A percentile compares a stretch with the other conserved stretches of the same genome.
These are phyloP conservation scores for Blakeslea trispora DNA, from an alignment of 371 early-diverging fungal genomes.

Conservation along the genomic window DNA sequence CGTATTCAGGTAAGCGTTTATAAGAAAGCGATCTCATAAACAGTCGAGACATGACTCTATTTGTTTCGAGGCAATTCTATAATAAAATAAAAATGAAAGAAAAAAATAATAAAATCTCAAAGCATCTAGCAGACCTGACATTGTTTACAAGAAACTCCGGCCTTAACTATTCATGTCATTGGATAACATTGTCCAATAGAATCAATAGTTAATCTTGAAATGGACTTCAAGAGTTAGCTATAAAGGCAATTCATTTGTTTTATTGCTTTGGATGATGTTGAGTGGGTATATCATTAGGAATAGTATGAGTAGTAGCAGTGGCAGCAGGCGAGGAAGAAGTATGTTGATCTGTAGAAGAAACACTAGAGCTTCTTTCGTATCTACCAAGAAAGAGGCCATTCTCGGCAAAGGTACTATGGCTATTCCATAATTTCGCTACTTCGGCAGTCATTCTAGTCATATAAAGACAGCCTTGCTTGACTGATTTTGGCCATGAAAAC, in stretches of 20 bases:
- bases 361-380: slow-evolving; percentile 18
- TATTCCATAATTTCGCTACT: slow-evolving; percentile 52
- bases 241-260: too few relatives aligned
- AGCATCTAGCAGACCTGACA: too few relatives aligned
- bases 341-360: slow-evolving; percentile 7
- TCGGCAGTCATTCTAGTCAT: slow-evolving; percentile 54
- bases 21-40: slow-evolving; percentile 15
- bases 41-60: slow-evolving; percentile 10
- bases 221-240: too few relatives aligned
- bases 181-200: too few relatives aligned
- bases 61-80: too few relatives aligned
- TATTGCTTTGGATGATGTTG: slow-evolving; percentile 16
- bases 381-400: slow-evolving; percentile 35
- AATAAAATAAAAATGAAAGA: slow-evolving; percentile 1
- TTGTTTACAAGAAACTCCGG: too few relatives aligned
- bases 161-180: too few relatives aligned
- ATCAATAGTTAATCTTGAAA: too few relatives aligned
- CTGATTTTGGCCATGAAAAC: slow-evolving; percentile 43
- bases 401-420: slow-evolving; percentile 37
- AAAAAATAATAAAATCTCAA: not conserved
- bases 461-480: slow-evolving; percentile 50
- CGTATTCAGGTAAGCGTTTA: slow-evolving; percentile 31
- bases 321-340: slow-evolving; percentile 4
- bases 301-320: not conserved
- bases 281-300: slow-evolving; percentile 11